Evolutionary conservation across 2,329 filamentous ascomycete genomes (phyloP), one percentile per base, ranked within the genome.

Genomic region (Alternaria ventricosa): DNA sequence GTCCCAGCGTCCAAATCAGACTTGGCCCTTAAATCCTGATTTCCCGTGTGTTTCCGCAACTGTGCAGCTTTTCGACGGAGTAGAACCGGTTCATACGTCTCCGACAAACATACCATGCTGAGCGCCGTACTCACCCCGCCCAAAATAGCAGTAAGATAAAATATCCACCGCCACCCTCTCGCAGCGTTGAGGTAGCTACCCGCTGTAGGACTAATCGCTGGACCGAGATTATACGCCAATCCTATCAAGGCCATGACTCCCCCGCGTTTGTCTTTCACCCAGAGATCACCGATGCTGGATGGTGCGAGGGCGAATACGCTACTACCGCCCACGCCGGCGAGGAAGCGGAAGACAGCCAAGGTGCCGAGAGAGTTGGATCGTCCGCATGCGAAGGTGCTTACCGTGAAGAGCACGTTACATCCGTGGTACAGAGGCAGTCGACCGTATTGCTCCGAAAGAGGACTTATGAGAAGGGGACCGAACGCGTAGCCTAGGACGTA

Each of bases 391-490:
- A 91, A 83, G 57, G 87, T 87, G 82, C 87, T 90, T 7, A 84
- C 70, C 59, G 86, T 84, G 75, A 90, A 91, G 63, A 87, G 82
- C 13, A 84, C 72, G 63, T 88, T 91, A 58, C 87, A 85, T 2
- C 72, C 72, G 11, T 84, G 82, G 64, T 90, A 77, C 2, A 86
- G 67, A 65, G 85, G 85, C 79, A 80, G 63, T 55, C 72, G 70
- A 13, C 71, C 73, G 53, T 71, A 76, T 6, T 74, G 47, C 50
- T 76, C 74, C n/a, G 71, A 72, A 4, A 76, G 64, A 2, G 75
- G 74, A 3, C 68, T 70, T 11, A 73, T 64, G 18, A 75, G 27
- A 12, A 74, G 67, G 0, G 76, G 76, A 1, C 76, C 75, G 44
- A 71, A 61, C 12, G 74, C 72, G 27, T 71, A 77, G 2, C 72